Evolutionary conservation across 768 basidiomycete species (phyloP), one percentile per base, ranked within the genome.

Genomic region (Leccinum ochraceum): DNA sequence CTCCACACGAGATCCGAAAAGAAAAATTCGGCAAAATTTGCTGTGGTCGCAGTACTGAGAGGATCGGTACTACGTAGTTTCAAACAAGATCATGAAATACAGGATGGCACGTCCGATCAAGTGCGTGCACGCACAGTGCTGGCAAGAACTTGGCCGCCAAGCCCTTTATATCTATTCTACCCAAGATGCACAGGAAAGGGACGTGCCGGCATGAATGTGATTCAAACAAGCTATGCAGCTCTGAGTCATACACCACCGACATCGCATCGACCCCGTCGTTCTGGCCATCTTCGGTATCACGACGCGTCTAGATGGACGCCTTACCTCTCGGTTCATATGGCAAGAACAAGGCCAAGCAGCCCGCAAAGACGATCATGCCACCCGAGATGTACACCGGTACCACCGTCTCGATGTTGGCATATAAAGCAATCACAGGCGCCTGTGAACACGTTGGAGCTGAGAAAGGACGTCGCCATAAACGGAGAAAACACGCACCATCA

Each of bases 241-340:
- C 17, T 42, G 22, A 8, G 20, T 56, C 22, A 26, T 26, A 24
- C 22, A 5, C 13, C 30, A 57, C 14, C 54, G n/a, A 28, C 10
- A 22, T 32, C 51, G 3, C 3, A 57, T 39, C 28, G 39, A 42
- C 37, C 57, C 26, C 26, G 20, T 24, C 37, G 14, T 36, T 6
- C 9, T 56, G 24, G 11, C 17, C 16, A 30, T 14, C 39, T n/a
- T 1, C 8, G 36, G 53, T 42, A 39, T 46, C 22, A 6, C 36
- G 30, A 28, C n/a, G n/a, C 32, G 34, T 62, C 69, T 77, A 90
- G 68, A 89, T 82, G 53, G 87, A 86, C 32, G 85, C 86, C 66
- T 83, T 87, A n/a, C 90, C 90, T 66, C 85, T 75, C 0, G 89
- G 86, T 71, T 92, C 89, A 64, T 86, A 91, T 0, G 90, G 91